Percentiles rank a stretch among this genome's conserved stretches.
Evolutionary conservation across 2,329 filamentous ascomycete species (phyloP).

Genomic region (Lecanosticta acicola): DNA sequence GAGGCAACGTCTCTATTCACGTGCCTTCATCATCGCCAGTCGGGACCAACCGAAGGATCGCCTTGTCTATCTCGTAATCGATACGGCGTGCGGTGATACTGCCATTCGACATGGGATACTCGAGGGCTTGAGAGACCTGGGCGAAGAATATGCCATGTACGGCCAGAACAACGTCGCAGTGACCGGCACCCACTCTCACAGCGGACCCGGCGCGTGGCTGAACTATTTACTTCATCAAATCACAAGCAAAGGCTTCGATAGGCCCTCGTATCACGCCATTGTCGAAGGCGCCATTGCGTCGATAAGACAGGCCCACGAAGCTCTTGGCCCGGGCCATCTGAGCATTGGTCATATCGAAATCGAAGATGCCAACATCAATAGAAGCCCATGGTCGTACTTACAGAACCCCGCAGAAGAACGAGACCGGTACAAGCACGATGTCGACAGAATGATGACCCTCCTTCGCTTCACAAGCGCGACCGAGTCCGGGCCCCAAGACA

Average conservation of each 20-base stretch:
- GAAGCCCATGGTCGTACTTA: slow-evolving; percentile 81
- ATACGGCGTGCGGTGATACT: slow-evolving; percentile 82
- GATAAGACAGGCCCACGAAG: slow-evolving; percentile 73
- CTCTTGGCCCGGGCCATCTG: slow-evolving; percentile 63
- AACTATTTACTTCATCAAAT: slow-evolving; percentile 93
- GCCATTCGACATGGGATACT: slow-evolving; percentile 84
- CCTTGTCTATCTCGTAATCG: slow-evolving; percentile 81
- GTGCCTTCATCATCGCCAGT: slow-evolving; percentile 80
- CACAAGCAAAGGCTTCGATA: slow-evolving; percentile 77
- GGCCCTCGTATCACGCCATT: slow-evolving; percentile 81
- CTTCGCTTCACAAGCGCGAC: slow-evolving; percentile 63
- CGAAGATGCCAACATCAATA: slow-evolving; percentile 75
- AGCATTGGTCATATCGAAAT: slow-evolving; percentile 65
- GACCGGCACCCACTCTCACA: slow-evolving; percentile 88
- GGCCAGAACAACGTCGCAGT: slow-evolving; percentile 76
- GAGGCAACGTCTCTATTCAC: slow-evolving; percentile 79
- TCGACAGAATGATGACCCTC: slow-evolving; percentile 74
- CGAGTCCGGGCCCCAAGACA: slow-evolving; percentile 66
- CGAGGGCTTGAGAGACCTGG: slow-evolving; percentile 63
- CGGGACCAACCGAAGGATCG: slow-evolving; percentile 60
- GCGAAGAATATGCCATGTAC: slow-evolving; percentile 68
- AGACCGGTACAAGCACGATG: slow-evolving; percentile 57
- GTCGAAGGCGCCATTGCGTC: slow-evolving; percentile 79
- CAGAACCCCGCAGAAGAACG: slow-evolving; percentile 77
- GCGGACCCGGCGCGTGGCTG: slow-evolving; percentile 85